These are phyloP conservation scores for Botrytis fragariae DNA, from an alignment of 2,329 filamentous ascomycete species.

Conservation along the genomic window DNA sequence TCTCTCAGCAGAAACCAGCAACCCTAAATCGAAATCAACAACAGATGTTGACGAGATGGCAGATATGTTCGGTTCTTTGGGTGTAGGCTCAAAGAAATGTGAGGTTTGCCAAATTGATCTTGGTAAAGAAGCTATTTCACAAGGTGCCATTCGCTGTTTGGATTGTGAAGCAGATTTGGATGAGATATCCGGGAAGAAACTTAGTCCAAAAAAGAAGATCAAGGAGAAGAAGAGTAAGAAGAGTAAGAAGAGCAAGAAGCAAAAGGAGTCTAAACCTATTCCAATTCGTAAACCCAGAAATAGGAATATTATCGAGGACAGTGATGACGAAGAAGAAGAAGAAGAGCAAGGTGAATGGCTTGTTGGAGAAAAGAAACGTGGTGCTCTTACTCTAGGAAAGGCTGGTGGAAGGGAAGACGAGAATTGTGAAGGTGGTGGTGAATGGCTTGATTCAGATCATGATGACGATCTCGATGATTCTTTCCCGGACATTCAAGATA, in stretches of 20 bases:
- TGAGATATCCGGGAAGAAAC: constrained; percentile 51
- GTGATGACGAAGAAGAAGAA: constrained; percentile 54
- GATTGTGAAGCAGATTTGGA: constrained; percentile 75
- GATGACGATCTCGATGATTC: constrained; percentile 52
- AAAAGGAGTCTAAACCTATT: constrained; percentile 25
- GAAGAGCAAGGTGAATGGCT: constrained; percentile 78
- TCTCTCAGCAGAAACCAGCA: constrained; percentile 60
- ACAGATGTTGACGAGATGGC: constrained; percentile 74
- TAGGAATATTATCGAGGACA: constrained; percentile 60
- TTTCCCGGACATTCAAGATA: constrained; percentile 41
- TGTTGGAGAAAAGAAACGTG: constrained; percentile 65
- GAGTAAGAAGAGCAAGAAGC: constrained; percentile 35
- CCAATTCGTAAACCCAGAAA: constrained; percentile 50
- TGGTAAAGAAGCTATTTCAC: constrained; percentile 32
- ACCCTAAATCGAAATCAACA: constrained; percentile 45
- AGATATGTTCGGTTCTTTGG: constrained; percentile 81
- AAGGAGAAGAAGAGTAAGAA: constrained; percentile 42
- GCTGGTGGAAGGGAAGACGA: constrained; percentile 86
- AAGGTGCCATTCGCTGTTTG: constrained; percentile 59
- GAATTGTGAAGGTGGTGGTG: constrained; percentile 81
- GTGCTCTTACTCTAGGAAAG: constrained; percentile 62
- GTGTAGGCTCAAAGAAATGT: constrained; percentile 41
- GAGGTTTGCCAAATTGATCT: constrained; percentile 38
- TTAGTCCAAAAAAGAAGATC: constrained; percentile 41
- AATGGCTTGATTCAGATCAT: constrained; percentile 66